Evolutionary conservation across 169 alveolate species (phyloP), one percentile per base, ranked within the genome.

Genomic region (Hammondia hammondi): DNA sequence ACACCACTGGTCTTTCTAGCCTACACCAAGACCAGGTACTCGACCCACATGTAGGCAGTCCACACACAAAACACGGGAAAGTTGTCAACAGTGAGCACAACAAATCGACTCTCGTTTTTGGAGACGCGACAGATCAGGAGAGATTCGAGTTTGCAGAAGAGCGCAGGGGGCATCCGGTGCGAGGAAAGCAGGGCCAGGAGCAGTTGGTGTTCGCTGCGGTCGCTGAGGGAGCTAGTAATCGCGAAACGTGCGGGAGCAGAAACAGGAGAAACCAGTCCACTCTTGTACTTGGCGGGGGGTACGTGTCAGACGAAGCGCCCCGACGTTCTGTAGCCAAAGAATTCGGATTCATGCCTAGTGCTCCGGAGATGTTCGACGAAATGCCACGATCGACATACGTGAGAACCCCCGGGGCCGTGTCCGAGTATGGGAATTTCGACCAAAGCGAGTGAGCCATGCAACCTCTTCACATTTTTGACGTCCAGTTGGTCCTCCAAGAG

Each of bases 241-340:
- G 70, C 43, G 70, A 48, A 35, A 6, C 61, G 4, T 10, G 32
- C 37, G 14, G 43, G 32, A 73, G 32, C 48, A 12, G 70, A 12
- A 82, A 82, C 90, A 82, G 19, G 43, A 82, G 90, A 82, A 82
- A 82, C 43, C 71, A 82, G 24, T 82, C 90, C 70, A 12, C 90
- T 39, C 35, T 82, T 35, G 90, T 82, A 35, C 43, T 82, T n/a
- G 90, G 90, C 71, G 39, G 71, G 39, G 90, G 39, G n/a, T 12
- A 7, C 87, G 27, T 21, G 19, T 37, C 24, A 77, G 87, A 32
- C 56, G 24, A 32, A 0, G 56, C 87, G 32, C 56, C 87, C 5
- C 87, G 48, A 32, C 48, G 87, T 17, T 77, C 87, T 32, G 48
- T 77, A 46, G 48, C 48, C 19, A 77, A 77, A 39, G 87, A 77